A percentile compares a stretch with the other conserved stretches of the same genome.
phyloP scores from a whole-genome alignment of 2,329 filamentous ascomycete species.

The Phyllosticta capitalensis region DNA sequence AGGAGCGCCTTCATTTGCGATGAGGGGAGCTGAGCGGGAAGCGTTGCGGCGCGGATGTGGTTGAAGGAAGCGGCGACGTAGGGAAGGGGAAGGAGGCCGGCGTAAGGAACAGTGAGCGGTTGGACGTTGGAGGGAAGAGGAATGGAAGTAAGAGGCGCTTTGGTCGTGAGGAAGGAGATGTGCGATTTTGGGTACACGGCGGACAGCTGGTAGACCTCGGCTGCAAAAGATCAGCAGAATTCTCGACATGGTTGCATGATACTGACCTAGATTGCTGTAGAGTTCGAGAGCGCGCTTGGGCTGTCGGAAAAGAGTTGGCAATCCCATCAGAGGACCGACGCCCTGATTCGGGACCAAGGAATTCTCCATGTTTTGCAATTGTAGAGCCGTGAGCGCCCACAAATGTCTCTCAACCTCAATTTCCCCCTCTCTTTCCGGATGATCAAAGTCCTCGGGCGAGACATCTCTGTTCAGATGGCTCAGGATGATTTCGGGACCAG shows the following conservation, averaged over 20 bases:
- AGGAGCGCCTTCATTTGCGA: constrained; percentile 49
- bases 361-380: constrained; percentile 25
- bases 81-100: constrained; percentile 42
- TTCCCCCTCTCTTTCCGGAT: constrained; percentile 31
- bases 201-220: constrained; percentile 37
- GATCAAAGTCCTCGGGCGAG: constrained; percentile 30
- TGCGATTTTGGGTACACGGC: constrained; percentile 29
- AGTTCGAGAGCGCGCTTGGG: constrained; percentile 21
- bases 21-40: constrained; percentile 49
- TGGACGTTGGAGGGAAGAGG: constrained; percentile 25
- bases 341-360: constrained; percentile 17
- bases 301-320: constrained; percentile 17
- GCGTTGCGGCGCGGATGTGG: constrained; percentile 35
- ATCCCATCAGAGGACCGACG: constrained; percentile 5
- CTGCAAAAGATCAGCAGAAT: constrained; percentile 19
- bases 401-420: constrained; percentile 48
- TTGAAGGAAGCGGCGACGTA: constrained; percentile 25
- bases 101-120: constrained; percentile 23
- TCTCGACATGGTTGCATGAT: background rate
- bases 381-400: constrained; percentile 53
- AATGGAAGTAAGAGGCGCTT: constrained; percentile 21
- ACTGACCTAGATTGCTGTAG: constrained; percentile 25
- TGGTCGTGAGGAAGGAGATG: constrained; percentile 28
- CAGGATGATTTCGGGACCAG: constrained; percentile 43
- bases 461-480: constrained; percentile 43